Base-by-base conservation (phyloP, 805 yeast species). In the Barnettozyma californica region DNA sequence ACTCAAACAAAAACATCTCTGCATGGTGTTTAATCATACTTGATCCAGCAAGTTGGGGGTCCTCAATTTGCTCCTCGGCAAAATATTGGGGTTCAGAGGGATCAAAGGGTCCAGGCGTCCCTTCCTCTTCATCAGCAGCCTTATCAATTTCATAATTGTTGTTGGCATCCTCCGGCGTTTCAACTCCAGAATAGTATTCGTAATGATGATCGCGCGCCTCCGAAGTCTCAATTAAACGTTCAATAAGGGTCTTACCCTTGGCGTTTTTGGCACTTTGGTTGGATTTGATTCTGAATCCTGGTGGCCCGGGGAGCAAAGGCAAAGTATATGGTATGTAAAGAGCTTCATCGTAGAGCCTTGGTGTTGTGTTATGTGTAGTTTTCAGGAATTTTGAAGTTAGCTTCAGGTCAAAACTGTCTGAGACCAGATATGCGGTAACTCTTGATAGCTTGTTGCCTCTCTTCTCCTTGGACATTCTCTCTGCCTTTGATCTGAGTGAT, bases 31-130 rank as follows among this genome's bases (percentile, higher is more conserved):
- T 57, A n/a, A 57, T 58, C 60, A 49, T 55, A 18, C 54, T 62
- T 20, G 55, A 41, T 43, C 33, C 60, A 56, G 2, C 48, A 50
- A 35, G 47, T 50, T 6, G 56, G 16, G 9, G 50, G 53, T 5
- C 50, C 50, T 9, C 53, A 25, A 27, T 46, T 27, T 5, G 58
- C 16, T 62, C 70, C 48, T 71, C 75, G 3, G 91, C 84, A 66
- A 90, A 90, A 60, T 78, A 88, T 60, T 90, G 97, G 0, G 97
- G 97, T 61, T 90, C 97, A 14, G 90, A 81, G 0, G 97, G 97
- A 63, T 90, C 89, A 64, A 88, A 87, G n/a, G 83, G 81, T 27
- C 71, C 76, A 45, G 34, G 47, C 7, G 54, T 56, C 1, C 55
- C 56, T 37, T 56, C 62, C 41, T 61, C 64, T 42, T 58, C 59